phyloP scores from a whole-genome alignment of 768 basidiomycete genomes.

The Tulasnella sp. region DNA sequence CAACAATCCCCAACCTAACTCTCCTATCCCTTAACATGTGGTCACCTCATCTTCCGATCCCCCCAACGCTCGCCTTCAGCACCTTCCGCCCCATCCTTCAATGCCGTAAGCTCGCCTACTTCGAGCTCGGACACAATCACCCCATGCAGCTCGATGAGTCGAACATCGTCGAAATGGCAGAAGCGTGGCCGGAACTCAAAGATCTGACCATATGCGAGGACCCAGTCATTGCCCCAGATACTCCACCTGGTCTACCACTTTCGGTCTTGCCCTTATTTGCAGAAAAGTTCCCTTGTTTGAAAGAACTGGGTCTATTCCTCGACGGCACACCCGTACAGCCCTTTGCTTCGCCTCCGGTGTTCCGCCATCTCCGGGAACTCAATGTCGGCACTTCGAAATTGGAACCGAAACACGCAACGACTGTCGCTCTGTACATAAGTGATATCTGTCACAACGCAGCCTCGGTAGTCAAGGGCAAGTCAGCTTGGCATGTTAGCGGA shows the following conservation, averaged over 20 bases:
- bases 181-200: slow-evolving; percentile 5
- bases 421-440: slow-evolving; percentile 3
- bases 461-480: not conserved
- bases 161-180: not conserved
- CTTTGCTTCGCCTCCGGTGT: not conserved
- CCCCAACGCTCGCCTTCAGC: not conserved
- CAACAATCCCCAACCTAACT: not conserved
- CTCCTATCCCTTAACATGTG: slow-evolving; percentile 7
- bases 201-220: slow-evolving; percentile 8
- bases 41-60: not conserved
- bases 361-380: slow-evolving; percentile 1
- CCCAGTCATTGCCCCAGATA: slow-evolving; percentile 1
- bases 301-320: not conserved
- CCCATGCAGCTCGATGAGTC: not conserved
- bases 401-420: slow-evolving; percentile 1
- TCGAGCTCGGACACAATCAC: slow-evolving; percentile 9
- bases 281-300: slow-evolving; percentile 6
- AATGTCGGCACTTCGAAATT: slow-evolving; percentile 1
- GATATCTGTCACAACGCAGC: not conserved
- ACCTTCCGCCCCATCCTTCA: slow-evolving; percentile 5
- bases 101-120: slow-evolving; percentile 6
- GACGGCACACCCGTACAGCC: slow-evolving; percentile 2
- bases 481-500: slow-evolving; percentile 5
- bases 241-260: not conserved
- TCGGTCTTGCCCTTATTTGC: slow-evolving; percentile 1